A percentile compares a stretch with the other conserved stretches of the same genome.
Conservation (phyloP, 352 stramenopile genomes). For the Thalassiosira livingstoniorum region DNA sequence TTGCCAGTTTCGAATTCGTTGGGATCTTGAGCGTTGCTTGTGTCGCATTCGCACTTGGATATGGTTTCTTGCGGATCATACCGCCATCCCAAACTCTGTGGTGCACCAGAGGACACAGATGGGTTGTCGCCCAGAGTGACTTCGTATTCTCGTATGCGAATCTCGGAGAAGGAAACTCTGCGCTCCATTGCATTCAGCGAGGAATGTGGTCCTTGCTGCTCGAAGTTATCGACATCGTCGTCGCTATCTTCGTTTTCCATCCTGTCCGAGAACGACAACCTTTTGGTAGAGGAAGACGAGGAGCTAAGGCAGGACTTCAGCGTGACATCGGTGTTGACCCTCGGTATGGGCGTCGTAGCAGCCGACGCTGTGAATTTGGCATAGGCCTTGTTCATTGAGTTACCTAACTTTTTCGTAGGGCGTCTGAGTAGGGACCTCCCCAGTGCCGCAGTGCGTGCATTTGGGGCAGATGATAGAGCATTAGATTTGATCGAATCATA, state of each 20-base stretch:
- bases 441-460: no score
- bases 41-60: no score
- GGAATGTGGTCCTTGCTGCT: slow-evolving; percentile 5
- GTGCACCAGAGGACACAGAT: slow-evolving; percentile 67
- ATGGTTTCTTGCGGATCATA: slow-evolving; percentile 66
- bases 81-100: slow-evolving; percentile 73
- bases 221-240: neutral
- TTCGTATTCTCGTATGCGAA: slow-evolving; percentile 73
- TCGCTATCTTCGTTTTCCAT: neutral
- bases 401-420: no score
- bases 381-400: no score
- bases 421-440: no score
- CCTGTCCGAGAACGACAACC: neutral
- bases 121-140: slow-evolving; percentile 78
- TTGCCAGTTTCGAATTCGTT: neutral
- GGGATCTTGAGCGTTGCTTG: no score
- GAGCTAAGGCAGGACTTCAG: slow-evolving; percentile 46
- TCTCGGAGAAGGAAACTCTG: slow-evolving; percentile 69
- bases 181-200: slow-evolving; percentile 30
- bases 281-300: neutral
- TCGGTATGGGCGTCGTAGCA: slow-evolving; percentile 11
- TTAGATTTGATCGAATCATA: no score
- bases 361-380: slow-evolving; percentile 38
- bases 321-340: neutral
- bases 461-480: no score